Percentiles rank a stretch among this genome's conserved stretches.
Conservation (phyloP, 75 land plant genomes). For the Picea glauca region DNA sequence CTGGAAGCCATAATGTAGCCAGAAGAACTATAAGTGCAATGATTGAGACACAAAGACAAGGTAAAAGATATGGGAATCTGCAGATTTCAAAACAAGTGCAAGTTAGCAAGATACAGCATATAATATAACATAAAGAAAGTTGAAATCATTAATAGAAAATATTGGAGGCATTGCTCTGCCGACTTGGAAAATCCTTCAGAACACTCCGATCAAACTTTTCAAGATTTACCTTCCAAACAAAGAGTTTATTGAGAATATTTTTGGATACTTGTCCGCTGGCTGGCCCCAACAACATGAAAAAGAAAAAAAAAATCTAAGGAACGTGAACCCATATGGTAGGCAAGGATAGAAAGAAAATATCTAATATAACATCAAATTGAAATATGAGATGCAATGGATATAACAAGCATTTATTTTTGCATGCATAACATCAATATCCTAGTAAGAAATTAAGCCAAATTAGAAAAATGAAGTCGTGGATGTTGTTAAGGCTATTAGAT, state of each 20-base stretch:
- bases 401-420: background rate
- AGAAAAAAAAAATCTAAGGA: background rate
- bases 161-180: background rate
- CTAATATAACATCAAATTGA: background rate
- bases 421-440: too few species aligned
- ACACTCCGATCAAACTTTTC: too few species aligned
- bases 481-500: too few species aligned
- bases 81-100: slow-evolving; percentile 8
- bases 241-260: slow-evolving; percentile 55
- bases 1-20: slow-evolving; percentile 43
- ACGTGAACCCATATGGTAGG: background rate
- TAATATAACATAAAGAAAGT: background rate
- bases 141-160: background rate
- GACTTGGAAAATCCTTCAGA: background rate
- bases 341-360: background rate
- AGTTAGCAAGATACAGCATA: background rate
- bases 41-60: slow-evolving; percentile 45
- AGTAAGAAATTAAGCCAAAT: too few species aligned
- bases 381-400: background rate
- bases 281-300: slow-evolving; percentile 14
- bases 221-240: slow-evolving; percentile 60
- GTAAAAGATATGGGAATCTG: slow-evolving; percentile 79
- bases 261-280: slow-evolving; percentile 91
- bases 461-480: too few species aligned
- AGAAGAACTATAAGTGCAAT: slow-evolving; percentile 27